Evolutionary conservation across 768 basidiomycete species (phyloP).

Genomic region (Lactifluus subvellereus): DNA sequence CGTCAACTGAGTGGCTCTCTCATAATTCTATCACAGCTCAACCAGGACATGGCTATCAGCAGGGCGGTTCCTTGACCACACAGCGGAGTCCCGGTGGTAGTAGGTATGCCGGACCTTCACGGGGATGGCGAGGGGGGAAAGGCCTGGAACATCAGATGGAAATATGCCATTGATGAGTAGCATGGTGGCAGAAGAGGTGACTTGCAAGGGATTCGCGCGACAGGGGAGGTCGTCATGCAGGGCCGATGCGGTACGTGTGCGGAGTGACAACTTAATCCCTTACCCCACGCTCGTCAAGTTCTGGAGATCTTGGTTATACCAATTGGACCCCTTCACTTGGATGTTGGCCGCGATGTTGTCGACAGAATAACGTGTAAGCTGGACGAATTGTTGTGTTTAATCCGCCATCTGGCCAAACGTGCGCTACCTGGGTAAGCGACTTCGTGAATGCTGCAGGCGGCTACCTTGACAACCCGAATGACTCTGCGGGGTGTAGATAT

Average conservation of each 20-base stretch:
- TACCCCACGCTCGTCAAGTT: slow-evolving; percentile 59
- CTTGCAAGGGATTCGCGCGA: too few species aligned
- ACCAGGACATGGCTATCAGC: too few species aligned
- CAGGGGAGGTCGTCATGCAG: too few species aligned
- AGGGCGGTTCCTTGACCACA: too few species aligned
- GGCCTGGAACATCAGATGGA: too few species aligned
- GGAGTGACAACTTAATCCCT: slow-evolving; percentile 64
- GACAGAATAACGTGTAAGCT: slow-evolving; percentile 63
- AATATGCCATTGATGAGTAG: too few species aligned
- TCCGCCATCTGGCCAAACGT: slow-evolving; percentile 72
- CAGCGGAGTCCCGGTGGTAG: too few species aligned
- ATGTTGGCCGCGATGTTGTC: slow-evolving; percentile 69
- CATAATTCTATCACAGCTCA: too few species aligned
- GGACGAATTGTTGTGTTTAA: slow-evolving; percentile 64
- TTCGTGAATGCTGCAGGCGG: slow-evolving; percentile 63
- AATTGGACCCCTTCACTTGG: slow-evolving; percentile 67
- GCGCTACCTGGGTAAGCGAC: slow-evolving; percentile 58
- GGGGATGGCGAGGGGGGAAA: too few species aligned
- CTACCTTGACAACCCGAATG: slow-evolving; percentile 64
- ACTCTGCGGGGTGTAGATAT: slow-evolving; percentile 58
- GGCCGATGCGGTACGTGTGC: slow-evolving; percentile 45
- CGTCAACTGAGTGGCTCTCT: too few species aligned
- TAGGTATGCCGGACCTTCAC: too few species aligned
- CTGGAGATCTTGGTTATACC: slow-evolving; percentile 78
- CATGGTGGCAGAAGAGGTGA: too few species aligned